Conservation (phyloP, 257 asterid genomes). For the Nicotiana attenuata region DNA sequence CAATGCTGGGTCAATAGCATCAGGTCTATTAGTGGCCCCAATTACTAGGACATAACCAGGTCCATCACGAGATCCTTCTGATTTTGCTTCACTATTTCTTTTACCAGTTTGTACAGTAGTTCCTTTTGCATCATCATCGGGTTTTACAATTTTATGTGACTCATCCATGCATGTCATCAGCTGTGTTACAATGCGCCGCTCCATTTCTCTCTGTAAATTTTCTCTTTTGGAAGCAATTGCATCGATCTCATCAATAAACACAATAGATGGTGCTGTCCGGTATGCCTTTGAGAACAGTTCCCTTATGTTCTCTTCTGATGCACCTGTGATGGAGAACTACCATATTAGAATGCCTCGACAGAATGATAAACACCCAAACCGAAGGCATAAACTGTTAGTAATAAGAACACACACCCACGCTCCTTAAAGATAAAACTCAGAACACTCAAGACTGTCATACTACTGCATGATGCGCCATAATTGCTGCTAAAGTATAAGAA, state of each 20-base stretch:
- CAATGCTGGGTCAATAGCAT: conserved; percentile 77
- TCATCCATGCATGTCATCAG: conserved; percentile 91
- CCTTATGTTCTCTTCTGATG: conserved; percentile 82
- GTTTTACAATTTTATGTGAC: conserved; percentile 38
- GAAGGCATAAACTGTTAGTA: not conserved
- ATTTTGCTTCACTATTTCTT: conserved; percentile 10
- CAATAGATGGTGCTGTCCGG: conserved; percentile 86
- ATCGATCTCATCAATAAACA: conserved; percentile 93
- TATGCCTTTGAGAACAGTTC: conserved; percentile 73
- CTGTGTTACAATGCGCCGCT: conserved; percentile 78
- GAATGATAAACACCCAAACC: not conserved
- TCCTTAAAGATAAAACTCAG: not conserved
- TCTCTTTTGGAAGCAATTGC: conserved; percentile 92
- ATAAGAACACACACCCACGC: not conserved
- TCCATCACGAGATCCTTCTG: conserved; percentile 29
- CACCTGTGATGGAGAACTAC: conserved; percentile 40
- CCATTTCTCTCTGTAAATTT: conserved; percentile 75
- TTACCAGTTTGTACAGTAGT: conserved; percentile 14
- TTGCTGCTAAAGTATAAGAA: too few relatives aligned
- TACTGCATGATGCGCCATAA: not conserved
- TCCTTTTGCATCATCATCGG: conserved; percentile 24
- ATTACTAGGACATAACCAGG: conserved; percentile 76
- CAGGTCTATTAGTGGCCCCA: conserved; percentile 92
- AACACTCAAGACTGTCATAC: not conserved
- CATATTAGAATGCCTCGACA: not conserved